These are phyloP conservation scores for Hymenochaete sp. DNA, from an alignment of 1,284 basidiomycete species.

Conservation along the genomic window DNA sequence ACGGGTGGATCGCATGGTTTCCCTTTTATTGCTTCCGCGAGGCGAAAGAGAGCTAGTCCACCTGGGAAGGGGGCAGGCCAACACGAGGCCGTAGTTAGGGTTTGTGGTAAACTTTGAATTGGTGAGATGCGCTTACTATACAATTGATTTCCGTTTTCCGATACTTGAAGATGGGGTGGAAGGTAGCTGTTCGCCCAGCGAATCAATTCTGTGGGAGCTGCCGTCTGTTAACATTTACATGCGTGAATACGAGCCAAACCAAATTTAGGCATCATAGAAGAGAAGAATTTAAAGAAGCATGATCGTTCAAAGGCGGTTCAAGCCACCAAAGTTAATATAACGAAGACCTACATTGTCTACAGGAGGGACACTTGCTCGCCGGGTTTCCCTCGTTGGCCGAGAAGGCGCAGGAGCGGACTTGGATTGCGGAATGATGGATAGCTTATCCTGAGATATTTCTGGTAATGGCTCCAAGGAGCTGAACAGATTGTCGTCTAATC, in stretches of 20 bases:
- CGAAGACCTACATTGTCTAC: slow-evolving; percentile 31
- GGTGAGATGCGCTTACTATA: slow-evolving; percentile 38
- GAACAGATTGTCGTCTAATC: slow-evolving; percentile 30
- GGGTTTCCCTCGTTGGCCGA: slow-evolving; percentile 53
- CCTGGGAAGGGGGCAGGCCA: slow-evolving; percentile 8
- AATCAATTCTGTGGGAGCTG: slow-evolving; percentile 41
- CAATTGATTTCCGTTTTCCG: slow-evolving; percentile 39
- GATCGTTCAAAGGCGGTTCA: slow-evolving; percentile 16
- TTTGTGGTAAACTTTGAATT: slow-evolving; percentile 1
- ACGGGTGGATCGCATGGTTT: slow-evolving; percentile 58
- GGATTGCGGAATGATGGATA: slow-evolving; percentile 20
- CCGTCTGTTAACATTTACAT: slow-evolving; percentile 20
- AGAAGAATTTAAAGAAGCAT: slow-evolving; percentile 15
- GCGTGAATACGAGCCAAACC: slow-evolving; percentile 11
- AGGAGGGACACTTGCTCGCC: slow-evolving; percentile 34
- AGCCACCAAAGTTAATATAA: slow-evolving; percentile 17
- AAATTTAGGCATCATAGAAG: slow-evolving; percentile 17
- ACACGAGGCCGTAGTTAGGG: no score
- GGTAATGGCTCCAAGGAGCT: slow-evolving; percentile 37
- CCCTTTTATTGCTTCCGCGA: slow-evolving; percentile 71
- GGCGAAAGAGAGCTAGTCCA: slow-evolving; percentile 56
- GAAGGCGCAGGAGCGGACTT: slow-evolving; percentile 35
- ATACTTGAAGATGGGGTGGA: slow-evolving; percentile 59
- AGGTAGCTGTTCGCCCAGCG: slow-evolving; percentile 83
- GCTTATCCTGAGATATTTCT: slow-evolving; percentile 19